A percentile compares a stretch with the other conserved stretches of the same genome.
Conservation (phyloP, 345 rosid species). For the Murraya paniculata region DNA sequence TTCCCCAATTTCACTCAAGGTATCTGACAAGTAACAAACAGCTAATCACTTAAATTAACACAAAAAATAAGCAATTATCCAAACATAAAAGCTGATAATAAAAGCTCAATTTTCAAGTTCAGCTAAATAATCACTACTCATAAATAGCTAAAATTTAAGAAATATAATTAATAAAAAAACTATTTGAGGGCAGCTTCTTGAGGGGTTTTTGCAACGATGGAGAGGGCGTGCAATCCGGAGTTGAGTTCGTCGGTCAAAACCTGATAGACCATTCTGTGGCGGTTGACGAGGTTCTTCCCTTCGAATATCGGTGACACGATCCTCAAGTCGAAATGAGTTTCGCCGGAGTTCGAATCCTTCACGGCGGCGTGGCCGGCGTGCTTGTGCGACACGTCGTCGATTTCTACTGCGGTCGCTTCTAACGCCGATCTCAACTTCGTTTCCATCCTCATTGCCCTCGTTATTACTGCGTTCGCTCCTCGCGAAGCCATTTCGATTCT, state of each 20-base stretch:
- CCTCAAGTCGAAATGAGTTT: conserved; percentile 57
- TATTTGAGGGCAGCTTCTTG: conserved; percentile 27
- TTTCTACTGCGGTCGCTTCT: conserved; percentile 39
- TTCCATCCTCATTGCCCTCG: conserved; percentile 43
- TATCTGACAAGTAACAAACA: neutral
- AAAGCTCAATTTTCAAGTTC: neutral
- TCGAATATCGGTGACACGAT: conserved; percentile 50
- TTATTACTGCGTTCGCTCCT: conserved; percentile 28
- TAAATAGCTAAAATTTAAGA: neutral
- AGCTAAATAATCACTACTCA: neutral
- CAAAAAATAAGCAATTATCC: neutral
- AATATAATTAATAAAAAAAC: neutral
- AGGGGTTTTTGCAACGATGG: conserved; percentile 60
- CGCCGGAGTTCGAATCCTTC: conserved; percentile 27
- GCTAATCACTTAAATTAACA: neutral
- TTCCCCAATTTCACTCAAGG: neutral
- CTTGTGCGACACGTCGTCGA: conserved; percentile 71
- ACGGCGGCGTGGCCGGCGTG: conserved; percentile 72
- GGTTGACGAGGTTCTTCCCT: conserved; percentile 41
- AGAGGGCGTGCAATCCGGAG: conserved; percentile 58
- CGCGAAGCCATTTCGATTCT: conserved; percentile 28
- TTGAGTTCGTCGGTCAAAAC: conserved; percentile 46
- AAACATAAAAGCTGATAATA: neutral
- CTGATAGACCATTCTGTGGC: conserved; percentile 61
- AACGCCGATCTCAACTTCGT: conserved; percentile 37